Evolutionary conservation across 2,329 filamentous ascomycete genomes (phyloP).

Genomic region (Pseudogymnoascus sp.): DNA sequence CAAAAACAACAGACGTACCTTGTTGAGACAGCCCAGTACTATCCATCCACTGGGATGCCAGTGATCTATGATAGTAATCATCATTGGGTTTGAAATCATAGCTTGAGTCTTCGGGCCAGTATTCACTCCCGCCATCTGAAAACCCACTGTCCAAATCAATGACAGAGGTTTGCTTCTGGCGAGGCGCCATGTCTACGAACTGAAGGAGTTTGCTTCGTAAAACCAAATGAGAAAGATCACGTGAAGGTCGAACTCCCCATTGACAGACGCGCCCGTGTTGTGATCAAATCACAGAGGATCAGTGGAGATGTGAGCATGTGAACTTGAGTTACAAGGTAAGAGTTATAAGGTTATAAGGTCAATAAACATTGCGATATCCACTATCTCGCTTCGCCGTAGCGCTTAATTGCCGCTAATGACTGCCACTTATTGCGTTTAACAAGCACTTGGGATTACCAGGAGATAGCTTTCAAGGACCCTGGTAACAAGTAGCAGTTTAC

Average conservation of each 20-base stretch:
- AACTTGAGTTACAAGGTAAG: neutral
- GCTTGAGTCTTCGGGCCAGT: neutral
- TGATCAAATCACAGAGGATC: neutral
- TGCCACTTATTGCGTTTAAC: neutral
- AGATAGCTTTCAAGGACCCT: neutral
- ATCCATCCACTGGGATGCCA: slow-evolving; percentile 1
- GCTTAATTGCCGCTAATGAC: neutral
- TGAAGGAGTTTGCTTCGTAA: neutral
- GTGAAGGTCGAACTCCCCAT: neutral
- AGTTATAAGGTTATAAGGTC: slow-evolving; percentile 3
- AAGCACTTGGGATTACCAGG: neutral
- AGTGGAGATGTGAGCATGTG: slow-evolving; percentile 1
- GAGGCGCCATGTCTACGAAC: neutral
- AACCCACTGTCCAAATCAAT: neutral
- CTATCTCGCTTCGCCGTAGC: slow-evolving; percentile 1
- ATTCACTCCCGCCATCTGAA: neutral
- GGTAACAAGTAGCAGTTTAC: neutral
- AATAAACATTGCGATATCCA: slow-evolving; percentile 5
- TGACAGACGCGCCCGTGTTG: neutral
- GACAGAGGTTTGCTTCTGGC: neutral
- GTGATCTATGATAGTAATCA: neutral
- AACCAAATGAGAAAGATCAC: neutral
- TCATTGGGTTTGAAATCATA: slow-evolving; percentile 1
- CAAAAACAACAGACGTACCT: neutral
- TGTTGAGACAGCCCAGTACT: neutral